Conservation (phyloP, 768 basidiomycete species). For the Sporobolomyces roseus region DNA sequence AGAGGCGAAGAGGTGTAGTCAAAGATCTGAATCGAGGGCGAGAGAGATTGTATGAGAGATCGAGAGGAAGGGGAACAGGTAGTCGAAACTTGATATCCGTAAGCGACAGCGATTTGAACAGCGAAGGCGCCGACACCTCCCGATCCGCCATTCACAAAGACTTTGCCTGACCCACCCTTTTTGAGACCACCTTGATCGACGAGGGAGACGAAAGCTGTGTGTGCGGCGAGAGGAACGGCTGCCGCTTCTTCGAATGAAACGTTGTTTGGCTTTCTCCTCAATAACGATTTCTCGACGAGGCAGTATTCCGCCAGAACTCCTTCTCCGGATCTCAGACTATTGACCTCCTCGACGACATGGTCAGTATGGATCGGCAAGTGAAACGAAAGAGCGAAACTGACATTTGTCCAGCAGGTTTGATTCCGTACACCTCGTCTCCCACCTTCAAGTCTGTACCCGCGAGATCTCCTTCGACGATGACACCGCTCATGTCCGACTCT, state of each 20-base stretch:
- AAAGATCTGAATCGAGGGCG: conserved; percentile 2
- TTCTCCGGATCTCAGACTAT: conserved; percentile 50
- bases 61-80: conserved; percentile 32
- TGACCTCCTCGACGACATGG: not conserved
- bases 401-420: conserved; percentile 50
- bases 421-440: conserved; percentile 67
- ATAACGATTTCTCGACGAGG: conserved; percentile 52
- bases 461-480: conserved; percentile 55
- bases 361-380: not conserved
- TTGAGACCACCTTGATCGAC: conserved; percentile 48
- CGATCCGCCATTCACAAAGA: conserved; percentile 35
- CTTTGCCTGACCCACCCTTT: too few species aligned
- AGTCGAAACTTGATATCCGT: conserved; percentile 33
- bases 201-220: conserved; percentile 62
- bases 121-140: conserved; percentile 29
- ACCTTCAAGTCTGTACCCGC: conserved; percentile 57
- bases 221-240: conserved; percentile 59
- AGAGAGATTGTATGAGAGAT: conserved; percentile 21
- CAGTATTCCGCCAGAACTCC: conserved; percentile 63
- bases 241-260: conserved; percentile 61
- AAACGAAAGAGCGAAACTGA: not conserved
- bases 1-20: conserved; percentile 29
- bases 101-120: conserved; percentile 25
- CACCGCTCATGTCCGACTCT: conserved; percentile 64
- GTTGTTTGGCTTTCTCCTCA: conserved; percentile 55